phyloP scores from a whole-genome alignment of 116 monocot genomes.

The Phalaenopsis hybrid region DNA sequence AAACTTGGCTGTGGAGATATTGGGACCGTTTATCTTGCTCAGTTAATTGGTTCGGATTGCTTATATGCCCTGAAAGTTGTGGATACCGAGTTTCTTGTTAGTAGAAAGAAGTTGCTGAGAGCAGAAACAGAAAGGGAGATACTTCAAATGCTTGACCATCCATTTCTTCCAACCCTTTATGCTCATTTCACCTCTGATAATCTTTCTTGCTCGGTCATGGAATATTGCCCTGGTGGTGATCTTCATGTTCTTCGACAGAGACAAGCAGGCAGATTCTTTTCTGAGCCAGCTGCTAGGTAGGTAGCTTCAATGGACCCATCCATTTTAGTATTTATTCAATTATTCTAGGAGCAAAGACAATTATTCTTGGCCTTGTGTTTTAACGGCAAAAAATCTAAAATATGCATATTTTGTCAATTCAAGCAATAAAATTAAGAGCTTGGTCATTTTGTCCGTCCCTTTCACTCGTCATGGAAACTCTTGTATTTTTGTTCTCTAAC shows the following conservation, averaged over 20 bases:
- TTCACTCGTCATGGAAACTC: too few relatives aligned
- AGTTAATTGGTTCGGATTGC: constrained; percentile 50
- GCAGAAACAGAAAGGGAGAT: constrained; percentile 71
- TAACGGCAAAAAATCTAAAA: too few relatives aligned
- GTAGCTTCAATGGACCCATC: not conserved
- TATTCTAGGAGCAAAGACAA: too few relatives aligned
- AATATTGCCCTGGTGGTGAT: constrained; percentile 75
- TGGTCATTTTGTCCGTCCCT: too few relatives aligned
- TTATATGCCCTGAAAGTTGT: constrained; percentile 76
- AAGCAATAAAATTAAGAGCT: too few relatives aligned
- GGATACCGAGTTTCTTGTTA: constrained; percentile 58
- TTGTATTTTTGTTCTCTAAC: too few relatives aligned
- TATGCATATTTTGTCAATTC: too few relatives aligned
- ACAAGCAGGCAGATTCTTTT: constrained; percentile 55
- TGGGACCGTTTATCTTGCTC: constrained; percentile 66
- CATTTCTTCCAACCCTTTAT: constrained; percentile 68
- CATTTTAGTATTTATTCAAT: too few relatives aligned
- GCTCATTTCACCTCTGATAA: constrained; percentile 73
- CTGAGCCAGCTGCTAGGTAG: constrained; percentile 64
- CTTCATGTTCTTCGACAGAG: constrained; percentile 62
- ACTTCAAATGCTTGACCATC: constrained; percentile 63
- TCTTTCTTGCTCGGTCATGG: constrained; percentile 70
- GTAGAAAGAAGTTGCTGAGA: constrained; percentile 55
- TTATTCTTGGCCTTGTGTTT: too few relatives aligned
- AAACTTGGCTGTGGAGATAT: constrained; percentile 69